Percentiles rank a stretch among this genome's conserved stretches.
phyloP scores from a whole-genome alignment of 768 basidiomycete genomes.

The Lentinula sp. region DNA sequence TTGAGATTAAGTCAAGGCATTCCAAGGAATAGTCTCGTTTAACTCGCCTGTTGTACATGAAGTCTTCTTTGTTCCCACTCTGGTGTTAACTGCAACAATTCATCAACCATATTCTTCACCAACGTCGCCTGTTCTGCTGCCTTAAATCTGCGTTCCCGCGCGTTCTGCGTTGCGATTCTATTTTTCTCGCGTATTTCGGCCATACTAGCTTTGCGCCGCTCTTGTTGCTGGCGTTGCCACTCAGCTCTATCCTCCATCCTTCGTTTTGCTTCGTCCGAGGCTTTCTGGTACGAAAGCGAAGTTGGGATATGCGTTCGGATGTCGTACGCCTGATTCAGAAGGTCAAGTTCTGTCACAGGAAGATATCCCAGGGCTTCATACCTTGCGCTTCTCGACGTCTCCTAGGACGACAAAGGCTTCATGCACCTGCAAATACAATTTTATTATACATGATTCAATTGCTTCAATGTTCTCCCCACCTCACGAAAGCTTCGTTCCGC shows the following conservation, averaged over 20 bases:
- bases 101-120: slow-evolving; percentile 49
- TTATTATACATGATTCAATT: background rate
- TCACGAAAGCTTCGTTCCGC: slow-evolving; percentile 57
- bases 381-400: slow-evolving; percentile 50
- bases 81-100: slow-evolving; percentile 45
- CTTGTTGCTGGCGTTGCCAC: slow-evolving; percentile 47
- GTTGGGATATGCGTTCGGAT: slow-evolving; percentile 26
- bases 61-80: slow-evolving; percentile 56
- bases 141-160: slow-evolving; percentile 34
- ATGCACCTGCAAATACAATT: slow-evolving; percentile 37
- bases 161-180: slow-evolving; percentile 27
- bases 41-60: slow-evolving; percentile 43
- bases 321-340: slow-evolving; percentile 38
- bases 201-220: slow-evolving; percentile 45
- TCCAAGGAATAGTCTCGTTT: background rate
- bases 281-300: slow-evolving; percentile 17
- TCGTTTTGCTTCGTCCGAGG: slow-evolving; percentile 32
- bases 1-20: background rate
- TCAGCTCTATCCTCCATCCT: slow-evolving; percentile 45
- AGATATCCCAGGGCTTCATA: slow-evolving; percentile 17
- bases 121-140: slow-evolving; percentile 32
- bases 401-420: slow-evolving; percentile 58
- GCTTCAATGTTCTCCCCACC: slow-evolving; percentile 29
- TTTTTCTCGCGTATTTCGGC: slow-evolving; percentile 29
- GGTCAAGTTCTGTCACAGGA: slow-evolving; percentile 3